Evolutionary conservation across 108 stramenopile species (phyloP), one percentile per base, ranked within the genome.

Genomic region (Aurantiochytrium sp.): DNA sequence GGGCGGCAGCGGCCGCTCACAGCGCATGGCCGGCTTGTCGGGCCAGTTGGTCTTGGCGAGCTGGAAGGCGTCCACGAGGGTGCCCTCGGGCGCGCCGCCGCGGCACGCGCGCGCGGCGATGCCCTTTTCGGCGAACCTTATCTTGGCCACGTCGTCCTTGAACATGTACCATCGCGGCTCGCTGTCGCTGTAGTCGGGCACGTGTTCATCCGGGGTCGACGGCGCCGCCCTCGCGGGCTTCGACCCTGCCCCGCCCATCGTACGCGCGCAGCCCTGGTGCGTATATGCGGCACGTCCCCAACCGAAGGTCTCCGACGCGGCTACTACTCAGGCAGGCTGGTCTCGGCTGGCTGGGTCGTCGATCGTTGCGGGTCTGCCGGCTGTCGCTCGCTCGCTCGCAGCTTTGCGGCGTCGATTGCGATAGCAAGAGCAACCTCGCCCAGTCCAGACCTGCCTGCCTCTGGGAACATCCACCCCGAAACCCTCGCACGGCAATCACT

Each of bases 21-120:
- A 4, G 17, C 69, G n/a, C 19, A 81, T 4, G 4, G 69, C 69
- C 8, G 69, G 69, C 36, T 81, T 81, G 42, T 81, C 69, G 41
- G 41, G 41, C 37, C 42, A 45, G 69, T 45, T 39, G 4, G 15
- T 45, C 15, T 4, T 21, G 42, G 69, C 69, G 37, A 39, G 21
- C 42, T 81, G 45, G 42, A 81, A 6, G 24, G 42, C 69, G 21
- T 39, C 41, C 6, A 30, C 24, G 69, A 81, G 8, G 41, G 37
- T 81, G 41, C 24, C 42, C 36, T 81, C 69, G 24, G 69, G 69
- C 37, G 69, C 69, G n/a, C 69, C 69, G 42, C 69, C 69, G 10
- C 22, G 4, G 24, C 5, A 4, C 17, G 37, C 69, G 42, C 69
- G 69, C 4, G 69, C 69, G 41, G 69, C 69, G 69, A 39, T 39